phyloP scores from a whole-genome alignment of 306 rosid genomes.

The Lathyrus tuberosus region DNA sequence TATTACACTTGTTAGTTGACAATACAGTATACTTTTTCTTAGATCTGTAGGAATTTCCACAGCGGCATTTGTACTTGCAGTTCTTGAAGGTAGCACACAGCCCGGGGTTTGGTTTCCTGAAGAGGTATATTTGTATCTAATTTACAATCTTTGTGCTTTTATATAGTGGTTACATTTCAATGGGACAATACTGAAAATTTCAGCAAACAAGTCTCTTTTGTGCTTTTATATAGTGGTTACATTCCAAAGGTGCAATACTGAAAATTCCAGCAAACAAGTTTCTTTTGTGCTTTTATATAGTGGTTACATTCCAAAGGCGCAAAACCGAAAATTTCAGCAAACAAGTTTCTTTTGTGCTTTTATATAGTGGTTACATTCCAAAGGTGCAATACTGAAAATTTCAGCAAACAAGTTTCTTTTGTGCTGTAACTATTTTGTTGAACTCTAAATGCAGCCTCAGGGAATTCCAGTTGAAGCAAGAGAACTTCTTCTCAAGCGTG shows the following conservation, averaged over 20 bases:
- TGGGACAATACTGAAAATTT: neutral
- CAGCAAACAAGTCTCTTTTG: neutral
- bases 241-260: neutral
- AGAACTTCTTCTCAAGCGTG: conserved; percentile 85
- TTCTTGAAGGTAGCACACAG: conserved; percentile 89
- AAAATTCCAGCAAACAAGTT: neutral
- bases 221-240: neutral
- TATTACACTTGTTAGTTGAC: conserved; percentile 20
- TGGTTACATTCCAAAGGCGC: neutral
- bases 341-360: conserved; percentile 8
- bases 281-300: neutral
- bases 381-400: neutral
- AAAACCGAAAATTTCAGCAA: neutral
- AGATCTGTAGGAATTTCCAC: conserved; percentile 81
- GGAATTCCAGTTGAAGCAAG: conserved; percentile 88
- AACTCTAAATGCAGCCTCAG: conserved; percentile 59
- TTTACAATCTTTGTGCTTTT: neutral
- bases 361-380: neutral
- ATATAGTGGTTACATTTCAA: neutral
- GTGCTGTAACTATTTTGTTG: conserved; percentile 29
- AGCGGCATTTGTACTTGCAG: conserved; percentile 85
- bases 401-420: neutral
- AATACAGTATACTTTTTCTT: conserved; percentile 33
- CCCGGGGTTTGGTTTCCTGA: conserved; percentile 99
- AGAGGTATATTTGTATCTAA: conserved; percentile 58